phyloP scores from a whole-genome alignment of 331 rosid species.

The Quercus phellos region DNA sequence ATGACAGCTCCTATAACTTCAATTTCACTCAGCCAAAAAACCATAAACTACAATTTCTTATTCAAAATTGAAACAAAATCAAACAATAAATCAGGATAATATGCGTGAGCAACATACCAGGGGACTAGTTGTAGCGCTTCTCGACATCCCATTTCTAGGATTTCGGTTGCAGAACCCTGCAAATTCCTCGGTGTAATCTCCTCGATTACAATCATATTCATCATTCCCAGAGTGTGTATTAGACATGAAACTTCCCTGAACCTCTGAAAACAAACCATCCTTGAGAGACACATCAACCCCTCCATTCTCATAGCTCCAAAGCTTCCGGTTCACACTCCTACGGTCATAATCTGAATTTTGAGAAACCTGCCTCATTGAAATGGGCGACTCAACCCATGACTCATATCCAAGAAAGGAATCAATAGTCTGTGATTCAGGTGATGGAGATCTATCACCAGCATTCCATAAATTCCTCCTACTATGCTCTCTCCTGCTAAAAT shows the following conservation, averaged over 20 bases:
- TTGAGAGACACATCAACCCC: conserved; percentile 82
- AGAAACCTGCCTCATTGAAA: conserved; percentile 38
- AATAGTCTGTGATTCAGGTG: conserved; percentile 63
- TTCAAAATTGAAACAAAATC: conserved; percentile 1
- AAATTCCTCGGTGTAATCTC: conserved; percentile 52
- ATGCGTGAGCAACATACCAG: conserved; percentile 40
- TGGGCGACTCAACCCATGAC: conserved; percentile 54
- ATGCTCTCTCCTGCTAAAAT: conserved; percentile 43
- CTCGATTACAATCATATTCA: conserved; percentile 21
- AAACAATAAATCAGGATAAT: not conserved
- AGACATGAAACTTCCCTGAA: conserved; percentile 26
- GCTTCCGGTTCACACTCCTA: conserved; percentile 69
- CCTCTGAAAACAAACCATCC: conserved; percentile 68
- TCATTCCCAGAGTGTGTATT: conserved; percentile 24
- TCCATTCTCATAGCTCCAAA: conserved; percentile 73
- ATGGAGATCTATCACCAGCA: conserved; percentile 43
- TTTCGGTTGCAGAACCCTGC: conserved; percentile 55
- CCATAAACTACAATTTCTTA: not conserved
- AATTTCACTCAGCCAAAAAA: not conserved
- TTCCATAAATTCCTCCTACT: conserved; percentile 34
- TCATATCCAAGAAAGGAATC: conserved; percentile 62
- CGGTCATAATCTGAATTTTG: conserved; percentile 30
- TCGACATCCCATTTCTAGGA: conserved; percentile 40
- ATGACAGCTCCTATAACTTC: not conserved
- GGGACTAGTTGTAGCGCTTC: conserved; percentile 75